Evolutionary conservation across 768 basidiomycete genomes (phyloP), one percentile per base, ranked within the genome.

Genomic region (Hericium rajendrae): DNA sequence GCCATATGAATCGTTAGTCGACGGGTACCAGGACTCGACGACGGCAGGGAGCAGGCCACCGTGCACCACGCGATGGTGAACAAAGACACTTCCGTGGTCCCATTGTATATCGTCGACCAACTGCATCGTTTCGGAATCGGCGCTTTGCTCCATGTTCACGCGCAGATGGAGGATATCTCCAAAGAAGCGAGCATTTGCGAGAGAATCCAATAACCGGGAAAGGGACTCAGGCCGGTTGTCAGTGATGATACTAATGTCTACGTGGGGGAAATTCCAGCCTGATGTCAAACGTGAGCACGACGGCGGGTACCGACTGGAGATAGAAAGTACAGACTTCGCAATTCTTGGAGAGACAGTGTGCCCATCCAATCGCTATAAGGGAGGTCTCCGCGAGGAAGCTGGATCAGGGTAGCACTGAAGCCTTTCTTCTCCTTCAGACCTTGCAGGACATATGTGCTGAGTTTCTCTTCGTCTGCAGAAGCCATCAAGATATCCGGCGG

Each of bases 1-100:
- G 6, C 86, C 91, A 66, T 91, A 92, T 1, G 82, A 80, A 62
- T 93, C 72, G 59, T 90, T 78, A 32, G 78, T 76, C 24, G 73
- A 70, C 4, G 92, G 91, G 66, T 90, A 94, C 91, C 92, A 94
- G 4, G 89, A 88, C 70, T 93, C 91, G 13, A 92, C 86, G 13
- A 94, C 83, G 6, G 91, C 88, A 2, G 88, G 78, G 55, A 94
- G 78, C 18, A 94, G 74, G 4, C 91, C 91, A 2, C 83, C 91
- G 57, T 84, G 84, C n/a, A 88, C 70, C 56, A 91, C 76, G 24
- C 92, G 80, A 64, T 85, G 88, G 55, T 90, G 83, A 6, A 88
- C 63, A 57, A 78, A 78, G 6, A 83, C 61, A 39, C 69, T 62
- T 5, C 90, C 89, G 60, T 82, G 76, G 0, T 65, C 65, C 91